Conservation (phyloP, 805 yeast species). For the Candida peoriensis region DNA sequence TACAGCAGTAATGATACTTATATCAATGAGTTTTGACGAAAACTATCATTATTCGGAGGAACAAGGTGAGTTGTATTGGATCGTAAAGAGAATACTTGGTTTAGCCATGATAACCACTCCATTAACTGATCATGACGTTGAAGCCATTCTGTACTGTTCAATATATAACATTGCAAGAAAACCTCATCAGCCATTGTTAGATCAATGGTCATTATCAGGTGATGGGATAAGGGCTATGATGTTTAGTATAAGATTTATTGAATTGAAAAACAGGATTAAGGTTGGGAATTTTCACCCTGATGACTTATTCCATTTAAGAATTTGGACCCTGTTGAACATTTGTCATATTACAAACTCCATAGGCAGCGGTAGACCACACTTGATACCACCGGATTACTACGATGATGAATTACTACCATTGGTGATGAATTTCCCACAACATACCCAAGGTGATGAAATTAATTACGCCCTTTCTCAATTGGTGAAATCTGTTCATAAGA, state of each 20-base stretch:
- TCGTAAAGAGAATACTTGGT: conserved; percentile 46
- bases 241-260: conserved; percentile 39
- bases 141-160: conserved; percentile 51
- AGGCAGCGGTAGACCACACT: conserved; percentile 43
- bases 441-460: conserved; percentile 49
- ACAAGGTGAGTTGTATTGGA: conserved; percentile 40
- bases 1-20: conserved; percentile 45
- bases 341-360: conserved; percentile 47
- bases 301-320: conserved; percentile 50
- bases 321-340: conserved; percentile 47
- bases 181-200: conserved; percentile 46
- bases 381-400: conserved; percentile 33
- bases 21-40: conserved; percentile 55
- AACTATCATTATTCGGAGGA: conserved; percentile 42
- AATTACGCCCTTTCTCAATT: conserved; percentile 46
- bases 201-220: conserved; percentile 48
- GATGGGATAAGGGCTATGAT: conserved; percentile 47
- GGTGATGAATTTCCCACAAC: conserved; percentile 42
- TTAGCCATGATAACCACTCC: conserved; percentile 45
- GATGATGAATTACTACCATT: conserved; percentile 34
- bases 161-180: conserved; percentile 51
- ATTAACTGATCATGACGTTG: conserved; percentile 56
- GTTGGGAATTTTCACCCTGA: conserved; percentile 25
- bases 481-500: conserved; percentile 21
- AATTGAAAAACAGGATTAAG: conserved; percentile 33